These are phyloP conservation scores for Spirogloea muscicola DNA, from an alignment of 139 green algal species.

Conservation along the genomic window DNA sequence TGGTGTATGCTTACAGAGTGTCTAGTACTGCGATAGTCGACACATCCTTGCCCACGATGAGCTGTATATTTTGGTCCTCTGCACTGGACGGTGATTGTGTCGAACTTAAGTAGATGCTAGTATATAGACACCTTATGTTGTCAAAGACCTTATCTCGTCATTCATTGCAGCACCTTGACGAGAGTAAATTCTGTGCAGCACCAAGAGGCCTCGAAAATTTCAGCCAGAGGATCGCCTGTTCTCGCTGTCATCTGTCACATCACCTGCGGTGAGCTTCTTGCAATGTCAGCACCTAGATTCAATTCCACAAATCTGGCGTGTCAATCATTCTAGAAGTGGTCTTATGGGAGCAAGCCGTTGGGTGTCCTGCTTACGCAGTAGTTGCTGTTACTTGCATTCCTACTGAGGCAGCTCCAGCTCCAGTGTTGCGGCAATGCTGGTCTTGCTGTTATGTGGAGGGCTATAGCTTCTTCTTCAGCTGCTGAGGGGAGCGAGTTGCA, in stretches of 20 bases:
- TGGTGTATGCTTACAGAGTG: not conserved
- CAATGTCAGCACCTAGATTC: not conserved
- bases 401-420: not conserved
- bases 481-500: no score
- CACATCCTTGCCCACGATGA: no score
- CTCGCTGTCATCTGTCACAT: constrained; percentile 51
- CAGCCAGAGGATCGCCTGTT: constrained; percentile 56
- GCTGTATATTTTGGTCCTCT: no score
- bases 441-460: not conserved
- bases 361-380: not conserved
- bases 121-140: no score
- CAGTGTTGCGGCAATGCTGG: not conserved
- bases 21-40: no score
- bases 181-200: no score
- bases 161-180: no score
- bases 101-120: no score
- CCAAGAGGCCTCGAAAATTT: constrained; percentile 49
- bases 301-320: no score
- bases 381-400: not conserved
- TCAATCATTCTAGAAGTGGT: not conserved
- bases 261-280: constrained; percentile 34
- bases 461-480: no score
- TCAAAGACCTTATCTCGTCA: no score
- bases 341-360: not conserved
- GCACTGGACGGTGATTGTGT: no score